Percentiles rank a stretch among this genome's conserved stretches.
Conservation (phyloP, 805 yeast species). For the Teunomyces tritomae region DNA sequence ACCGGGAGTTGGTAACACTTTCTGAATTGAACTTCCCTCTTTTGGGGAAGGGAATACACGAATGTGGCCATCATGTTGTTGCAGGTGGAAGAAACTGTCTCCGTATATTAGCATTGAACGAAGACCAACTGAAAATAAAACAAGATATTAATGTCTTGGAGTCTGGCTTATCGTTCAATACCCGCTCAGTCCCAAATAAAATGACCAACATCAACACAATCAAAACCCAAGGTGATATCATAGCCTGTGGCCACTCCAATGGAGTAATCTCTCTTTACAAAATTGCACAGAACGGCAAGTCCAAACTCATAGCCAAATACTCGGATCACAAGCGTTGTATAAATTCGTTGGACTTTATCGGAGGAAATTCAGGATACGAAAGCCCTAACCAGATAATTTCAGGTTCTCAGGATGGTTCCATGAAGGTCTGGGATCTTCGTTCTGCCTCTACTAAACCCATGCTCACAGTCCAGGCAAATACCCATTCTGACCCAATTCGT, state of each 20-base stretch:
- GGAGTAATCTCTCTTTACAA: conserved; percentile 35
- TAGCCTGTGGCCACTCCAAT: conserved; percentile 41
- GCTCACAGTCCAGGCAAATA: conserved; percentile 44
- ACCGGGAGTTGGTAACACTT: conserved; percentile 22
- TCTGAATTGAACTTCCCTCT: conserved; percentile 24
- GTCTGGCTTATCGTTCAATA: conserved; percentile 9
- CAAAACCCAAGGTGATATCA: conserved; percentile 28
- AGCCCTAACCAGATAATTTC: conserved; percentile 29
- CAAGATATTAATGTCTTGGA: conserved; percentile 37
- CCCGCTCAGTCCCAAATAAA: conserved; percentile 12
- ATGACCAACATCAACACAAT: conserved; percentile 39
- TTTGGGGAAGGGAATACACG: conserved; percentile 1
- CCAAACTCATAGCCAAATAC: conserved; percentile 26
- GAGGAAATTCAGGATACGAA: conserved; percentile 9
- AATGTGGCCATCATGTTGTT: conserved; percentile 29
- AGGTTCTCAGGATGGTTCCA: conserved; percentile 80
- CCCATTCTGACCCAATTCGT: conserved; percentile 70
- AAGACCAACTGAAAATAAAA: conserved; percentile 29
- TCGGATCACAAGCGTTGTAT: conserved; percentile 42
- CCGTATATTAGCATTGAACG: conserved; percentile 28
- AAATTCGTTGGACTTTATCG: conserved; percentile 40
- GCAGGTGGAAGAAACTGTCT: conserved; percentile 44
- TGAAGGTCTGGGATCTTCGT: conserved; percentile 74
- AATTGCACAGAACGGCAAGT: conserved; percentile 31
- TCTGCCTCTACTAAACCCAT: conserved; percentile 45